These are phyloP conservation scores for Coccomyxa sp. DNA, from an alignment of 139 green algal genomes.

Conservation along the genomic window DNA sequence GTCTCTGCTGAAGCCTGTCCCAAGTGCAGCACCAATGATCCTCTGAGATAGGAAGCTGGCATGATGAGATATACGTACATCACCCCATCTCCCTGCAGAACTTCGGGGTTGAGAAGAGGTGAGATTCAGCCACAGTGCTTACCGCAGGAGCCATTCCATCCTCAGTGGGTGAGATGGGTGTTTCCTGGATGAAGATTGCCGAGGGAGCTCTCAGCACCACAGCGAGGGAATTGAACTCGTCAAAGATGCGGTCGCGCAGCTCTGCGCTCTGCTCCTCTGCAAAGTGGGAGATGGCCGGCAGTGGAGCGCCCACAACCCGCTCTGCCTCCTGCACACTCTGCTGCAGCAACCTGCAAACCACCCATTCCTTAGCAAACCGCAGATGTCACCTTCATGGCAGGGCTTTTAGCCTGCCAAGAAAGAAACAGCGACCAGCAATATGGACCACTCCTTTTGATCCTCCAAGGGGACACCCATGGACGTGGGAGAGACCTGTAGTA, in stretches of 20 bases:
- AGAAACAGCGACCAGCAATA: too few relatives aligned
- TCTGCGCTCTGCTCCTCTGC: slow-evolving; percentile 55
- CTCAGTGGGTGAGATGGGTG: not conserved
- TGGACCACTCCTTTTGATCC: too few relatives aligned
- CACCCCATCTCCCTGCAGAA: too few relatives aligned
- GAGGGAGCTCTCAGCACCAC: slow-evolving; percentile 36
- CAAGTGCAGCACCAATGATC: too few relatives aligned
- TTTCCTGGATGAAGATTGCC: slow-evolving; percentile 6
- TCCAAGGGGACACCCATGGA: too few relatives aligned
- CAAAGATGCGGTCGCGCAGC: slow-evolving; percentile 77
- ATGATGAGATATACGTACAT: too few relatives aligned
- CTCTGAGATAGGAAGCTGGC: too few relatives aligned
- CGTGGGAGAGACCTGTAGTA: slow-evolving; percentile 71
- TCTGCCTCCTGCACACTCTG: slow-evolving; percentile 44
- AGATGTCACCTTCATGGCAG: too few relatives aligned
- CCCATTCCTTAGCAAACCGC: not conserved
- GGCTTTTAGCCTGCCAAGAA: too few relatives aligned
- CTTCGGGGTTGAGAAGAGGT: too few relatives aligned
- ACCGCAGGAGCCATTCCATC: not conserved
- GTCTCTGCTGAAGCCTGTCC: slow-evolving; percentile 1
- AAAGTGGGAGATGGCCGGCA: slow-evolving; percentile 34
- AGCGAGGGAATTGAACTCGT: slow-evolving; percentile 90
- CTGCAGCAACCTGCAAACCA: slow-evolving; percentile 63
- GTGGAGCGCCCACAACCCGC: slow-evolving; percentile 42
- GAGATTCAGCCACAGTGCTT: too few relatives aligned